Evolutionary conservation across 768 basidiomycete genomes (phyloP).

Genomic region (Gloeostereum incarnatum): DNA sequence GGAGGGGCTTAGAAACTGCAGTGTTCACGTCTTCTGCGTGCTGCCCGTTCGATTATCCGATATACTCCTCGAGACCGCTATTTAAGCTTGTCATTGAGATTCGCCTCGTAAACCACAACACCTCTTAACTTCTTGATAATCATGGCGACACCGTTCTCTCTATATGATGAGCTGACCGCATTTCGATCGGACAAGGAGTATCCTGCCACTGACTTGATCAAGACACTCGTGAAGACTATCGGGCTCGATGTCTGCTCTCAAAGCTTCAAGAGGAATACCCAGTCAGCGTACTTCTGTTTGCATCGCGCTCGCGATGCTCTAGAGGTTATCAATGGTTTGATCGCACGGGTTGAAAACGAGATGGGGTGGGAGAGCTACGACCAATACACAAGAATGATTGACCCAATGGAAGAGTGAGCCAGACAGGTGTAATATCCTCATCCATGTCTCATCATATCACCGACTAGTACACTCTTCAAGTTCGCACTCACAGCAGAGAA

Average conservation of each 20-base stretch:
- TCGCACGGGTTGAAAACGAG: background rate
- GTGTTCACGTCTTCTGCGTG: too few species aligned
- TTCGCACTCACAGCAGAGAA: background rate
- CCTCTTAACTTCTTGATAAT: background rate
- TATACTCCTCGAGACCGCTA: background rate
- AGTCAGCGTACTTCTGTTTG: background rate
- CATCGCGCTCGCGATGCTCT: background rate
- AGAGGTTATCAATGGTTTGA: background rate
- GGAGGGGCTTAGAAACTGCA: too few species aligned
- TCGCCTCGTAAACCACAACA: background rate
- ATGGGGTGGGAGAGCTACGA: background rate
- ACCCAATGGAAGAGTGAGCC: background rate
- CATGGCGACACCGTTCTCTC: background rate
- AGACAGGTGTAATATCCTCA: background rate
- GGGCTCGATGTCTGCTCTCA: background rate
- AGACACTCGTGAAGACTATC: background rate
- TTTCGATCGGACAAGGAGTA: background rate
- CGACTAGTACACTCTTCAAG: background rate
- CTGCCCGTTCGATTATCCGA: background rate
- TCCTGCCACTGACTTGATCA: background rate
- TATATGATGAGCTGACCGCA: background rate
- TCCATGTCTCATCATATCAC: background rate
- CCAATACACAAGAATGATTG: background rate
- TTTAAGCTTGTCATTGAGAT: background rate
- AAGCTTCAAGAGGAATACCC: background rate